Percentiles rank a stretch among this genome's conserved stretches.
These are phyloP conservation scores for Coemansia sp. DNA, from an alignment of 192 early-diverging fungal species.

Conservation along the genomic window DNA sequence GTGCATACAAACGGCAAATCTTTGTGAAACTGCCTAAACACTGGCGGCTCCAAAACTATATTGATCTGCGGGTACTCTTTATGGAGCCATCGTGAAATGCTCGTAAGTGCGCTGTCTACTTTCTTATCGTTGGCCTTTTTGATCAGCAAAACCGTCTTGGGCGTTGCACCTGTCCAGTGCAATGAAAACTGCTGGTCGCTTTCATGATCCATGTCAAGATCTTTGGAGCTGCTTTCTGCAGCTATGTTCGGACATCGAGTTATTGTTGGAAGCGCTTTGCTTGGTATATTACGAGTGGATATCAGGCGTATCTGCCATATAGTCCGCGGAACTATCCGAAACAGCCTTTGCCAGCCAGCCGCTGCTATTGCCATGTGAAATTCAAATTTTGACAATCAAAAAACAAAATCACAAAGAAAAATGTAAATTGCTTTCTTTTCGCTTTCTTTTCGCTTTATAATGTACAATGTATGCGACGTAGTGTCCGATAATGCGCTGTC, in stretches of 20 bases:
- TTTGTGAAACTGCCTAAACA: constrained; percentile 56
- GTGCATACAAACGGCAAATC: constrained; percentile 24
- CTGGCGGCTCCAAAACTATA: constrained; percentile 67
- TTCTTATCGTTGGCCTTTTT: constrained; percentile 73
- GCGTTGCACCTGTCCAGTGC: constrained; percentile 41
- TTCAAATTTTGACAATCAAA: no score
- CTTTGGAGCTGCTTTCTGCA: neutral
- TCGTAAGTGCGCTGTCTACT: constrained; percentile 65
- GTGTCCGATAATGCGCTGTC: constrained; percentile 2
- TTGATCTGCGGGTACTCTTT: constrained; percentile 62
- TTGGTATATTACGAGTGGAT: constrained; percentile 33
- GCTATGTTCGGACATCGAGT: constrained; percentile 3
- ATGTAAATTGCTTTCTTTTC: neutral
- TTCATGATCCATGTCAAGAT: constrained; percentile 9
- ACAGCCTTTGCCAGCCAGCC: no score
- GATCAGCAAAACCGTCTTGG: constrained; percentile 73
- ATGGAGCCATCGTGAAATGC: constrained; percentile 71
- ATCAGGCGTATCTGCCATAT: neutral
- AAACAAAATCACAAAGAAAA: neutral
- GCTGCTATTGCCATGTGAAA: no score
- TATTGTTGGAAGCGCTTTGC: constrained; percentile 31
- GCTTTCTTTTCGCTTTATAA: no score
- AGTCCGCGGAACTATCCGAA: no score
- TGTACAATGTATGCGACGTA: constrained; percentile 4
- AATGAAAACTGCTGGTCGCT: constrained; percentile 34